These are phyloP conservation scores for Astraeus odoratus DNA, from an alignment of 768 basidiomycete genomes.

Conservation along the genomic window DNA sequence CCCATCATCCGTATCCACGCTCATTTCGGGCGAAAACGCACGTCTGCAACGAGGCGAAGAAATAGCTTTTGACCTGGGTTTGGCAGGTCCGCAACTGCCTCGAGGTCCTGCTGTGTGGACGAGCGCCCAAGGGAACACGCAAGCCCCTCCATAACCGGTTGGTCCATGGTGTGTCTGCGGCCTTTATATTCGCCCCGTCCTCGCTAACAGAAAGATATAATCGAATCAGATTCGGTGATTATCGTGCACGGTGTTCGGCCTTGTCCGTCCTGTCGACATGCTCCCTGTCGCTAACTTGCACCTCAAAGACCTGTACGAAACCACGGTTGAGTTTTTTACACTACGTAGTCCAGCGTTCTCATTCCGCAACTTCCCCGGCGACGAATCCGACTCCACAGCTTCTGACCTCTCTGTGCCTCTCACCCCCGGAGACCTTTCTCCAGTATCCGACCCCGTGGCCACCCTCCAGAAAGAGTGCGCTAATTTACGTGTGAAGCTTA, in stretches of 20 bases:
- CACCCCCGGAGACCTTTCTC: constrained; percentile 28
- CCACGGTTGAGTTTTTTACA: constrained; percentile 54
- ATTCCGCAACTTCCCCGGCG: constrained; percentile 17
- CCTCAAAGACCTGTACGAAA: constrained; percentile 43
- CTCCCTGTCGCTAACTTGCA: constrained; percentile 40
- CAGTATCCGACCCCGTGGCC: constrained; percentile 35
- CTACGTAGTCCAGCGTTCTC: constrained; percentile 35
- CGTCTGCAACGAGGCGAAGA: constrained; percentile 12
- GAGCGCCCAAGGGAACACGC: constrained; percentile 9
- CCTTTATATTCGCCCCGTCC: constrained; percentile 5
- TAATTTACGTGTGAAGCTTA: constrained; percentile 38
- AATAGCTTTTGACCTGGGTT: neutral
- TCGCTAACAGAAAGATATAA: constrained; percentile 9
- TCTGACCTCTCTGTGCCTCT: constrained; percentile 19
- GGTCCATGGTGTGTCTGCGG: neutral
- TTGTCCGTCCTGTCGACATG: constrained; percentile 34
- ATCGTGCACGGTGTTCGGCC: constrained; percentile 30
- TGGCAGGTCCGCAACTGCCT: constrained; percentile 3
- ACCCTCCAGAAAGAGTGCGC: constrained; percentile 35
- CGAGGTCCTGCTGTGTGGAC: constrained; percentile 10
- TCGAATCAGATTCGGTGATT: constrained; percentile 25
- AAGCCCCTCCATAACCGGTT: constrained; percentile 12
- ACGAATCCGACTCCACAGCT: constrained; percentile 18
- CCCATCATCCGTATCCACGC: neutral
- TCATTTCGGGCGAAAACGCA: constrained; percentile 6